A percentile compares a stretch with the other conserved stretches of the same genome.
Evolutionary conservation across 805 yeast species (phyloP).

Genomic region (Priceomyces fermenticarens): DNA sequence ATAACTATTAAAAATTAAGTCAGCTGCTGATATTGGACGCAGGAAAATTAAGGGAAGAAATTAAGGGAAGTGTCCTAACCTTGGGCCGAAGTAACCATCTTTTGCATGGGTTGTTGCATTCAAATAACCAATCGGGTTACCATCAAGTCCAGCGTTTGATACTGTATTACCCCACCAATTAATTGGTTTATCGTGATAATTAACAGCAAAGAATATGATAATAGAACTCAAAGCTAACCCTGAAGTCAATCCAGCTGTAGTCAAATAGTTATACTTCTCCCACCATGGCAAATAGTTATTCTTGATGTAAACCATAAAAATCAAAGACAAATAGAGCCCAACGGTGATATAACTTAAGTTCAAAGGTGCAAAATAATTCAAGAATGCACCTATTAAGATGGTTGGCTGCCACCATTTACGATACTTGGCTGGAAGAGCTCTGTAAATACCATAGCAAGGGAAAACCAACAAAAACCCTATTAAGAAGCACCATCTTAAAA

Average conservation of each 20-base stretch:
- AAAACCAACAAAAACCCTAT: constrained; percentile 29
- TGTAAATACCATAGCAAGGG: constrained; percentile 35
- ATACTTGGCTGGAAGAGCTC: constrained; percentile 26
- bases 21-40: too few relatives aligned
- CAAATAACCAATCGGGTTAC: constrained; percentile 18
- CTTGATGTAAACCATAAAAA: constrained; percentile 28
- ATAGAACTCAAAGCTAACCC: constrained; percentile 34
- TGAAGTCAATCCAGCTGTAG: constrained; percentile 27
- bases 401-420: constrained; percentile 32
- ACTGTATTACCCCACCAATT: constrained; percentile 32
- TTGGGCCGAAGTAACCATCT: constrained; percentile 37
- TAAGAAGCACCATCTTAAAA: constrained; percentile 31
- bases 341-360: constrained; percentile 28
- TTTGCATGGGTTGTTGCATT: constrained; percentile 18
- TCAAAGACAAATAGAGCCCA: constrained; percentile 23
- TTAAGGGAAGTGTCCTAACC: constrained; percentile 13
- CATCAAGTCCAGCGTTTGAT: constrained; percentile 32
- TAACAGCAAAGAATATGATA: constrained; percentile 37
- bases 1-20: too few relatives aligned
- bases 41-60: too few relatives aligned
- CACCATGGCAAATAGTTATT: constrained; percentile 29
- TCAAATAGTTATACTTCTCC: constrained; percentile 34
- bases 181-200: constrained; percentile 26
- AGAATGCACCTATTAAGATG: constrained; percentile 29
- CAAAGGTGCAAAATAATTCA: constrained; percentile 39